Base-by-base conservation (phyloP, 2,329 filamentous ascomycete genomes). In the Xylaria sp. region DNA sequence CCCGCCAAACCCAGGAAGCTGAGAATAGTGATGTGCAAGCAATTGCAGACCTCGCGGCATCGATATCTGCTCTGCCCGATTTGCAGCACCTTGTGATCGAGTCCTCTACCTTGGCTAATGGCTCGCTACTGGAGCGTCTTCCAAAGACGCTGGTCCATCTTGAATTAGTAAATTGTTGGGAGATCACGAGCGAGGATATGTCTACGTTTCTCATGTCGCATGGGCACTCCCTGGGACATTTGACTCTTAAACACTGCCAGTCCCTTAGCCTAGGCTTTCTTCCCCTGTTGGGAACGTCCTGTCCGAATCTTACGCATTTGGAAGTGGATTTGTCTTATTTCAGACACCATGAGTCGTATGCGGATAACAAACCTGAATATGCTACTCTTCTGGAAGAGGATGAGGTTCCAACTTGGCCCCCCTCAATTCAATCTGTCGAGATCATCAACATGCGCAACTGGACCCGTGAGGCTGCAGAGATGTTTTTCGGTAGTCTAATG, bases 241-340 rank as follows among this genome's bases (percentile, higher is more conserved):
- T 98, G 8, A 86, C 85, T 1, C 82, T 98, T 5, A 88, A 91
- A 62, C 92, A 97, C 79, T 97, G 97, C 75, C 90, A 93, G 69
- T 89, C 91, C 2, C 83, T 98, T 47, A 91, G 90, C 74, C 81
- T 98, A 48, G 88, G 86, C 0, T 98, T 97, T 75, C 83, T 96
- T 6, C 86, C 89, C 0, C 79, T 85, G 29, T 81, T 98, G 54
- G 89, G 87, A 21, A 78, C 82, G 3, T 85, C 87, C 1, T 97
- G 94, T 75, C 93, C 93, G 0, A 84, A 85, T 3, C 84, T 98
- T 5, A 84, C 91, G 74, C 85, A 87, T 27, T 83, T 98, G 47
- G 87, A 86, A 58, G 91, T 97, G 85, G 93, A 97, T 73, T 82
- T 97, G 60, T 90, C 89, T 16, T 96, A 94, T 75, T 94, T 90